These are phyloP conservation scores for Henningerozyma blattae DNA, from an alignment of 805 yeast species.

Conservation along the genomic window DNA sequence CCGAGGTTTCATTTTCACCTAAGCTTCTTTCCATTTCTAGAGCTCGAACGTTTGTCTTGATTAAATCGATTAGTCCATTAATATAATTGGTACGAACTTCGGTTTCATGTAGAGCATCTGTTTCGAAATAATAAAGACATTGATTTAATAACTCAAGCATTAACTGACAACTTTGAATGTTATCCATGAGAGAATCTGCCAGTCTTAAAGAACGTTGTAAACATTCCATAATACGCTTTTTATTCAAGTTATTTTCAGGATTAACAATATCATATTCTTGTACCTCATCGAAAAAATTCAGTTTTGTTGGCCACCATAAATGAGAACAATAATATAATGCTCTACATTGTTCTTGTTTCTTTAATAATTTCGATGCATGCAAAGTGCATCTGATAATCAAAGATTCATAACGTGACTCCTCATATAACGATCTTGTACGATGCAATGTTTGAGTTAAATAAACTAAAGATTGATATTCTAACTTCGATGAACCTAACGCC, in stretches of 20 bases:
- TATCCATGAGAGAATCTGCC: constrained; percentile 87
- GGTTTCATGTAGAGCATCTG: constrained; percentile 2
- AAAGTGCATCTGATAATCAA: constrained; percentile 73
- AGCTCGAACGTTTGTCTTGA: constrained; percentile 43
- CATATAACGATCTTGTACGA: constrained; percentile 33
- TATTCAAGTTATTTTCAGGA: constrained; percentile 22
- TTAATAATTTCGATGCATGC: constrained; percentile 77
- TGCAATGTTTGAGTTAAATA: constrained; percentile 38
- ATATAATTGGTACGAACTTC: constrained; percentile 61
- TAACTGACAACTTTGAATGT: constrained; percentile 46
- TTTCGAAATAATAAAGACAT: constrained; percentile 63
- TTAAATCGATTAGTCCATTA: constrained; percentile 77
- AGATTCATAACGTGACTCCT: constrained; percentile 42
- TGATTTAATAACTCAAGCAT: constrained; percentile 81
- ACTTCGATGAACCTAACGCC: constrained; percentile 35
- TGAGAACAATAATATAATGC: constrained; percentile 75
- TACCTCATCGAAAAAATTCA: constrained; percentile 37
- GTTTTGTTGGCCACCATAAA: constrained; percentile 80
- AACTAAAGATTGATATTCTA: constrained; percentile 40
- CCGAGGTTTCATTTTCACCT: too few relatives aligned
- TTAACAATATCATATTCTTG: constrained; percentile 16
- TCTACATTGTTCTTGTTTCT: constrained; percentile 91
- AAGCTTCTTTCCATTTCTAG: constrained; percentile 28
- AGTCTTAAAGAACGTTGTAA: constrained; percentile 74
- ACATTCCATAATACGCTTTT: constrained; percentile 71